These are phyloP conservation scores for Endothia cerciana DNA, from an alignment of 2,329 filamentous ascomycete species.

Conservation along the genomic window DNA sequence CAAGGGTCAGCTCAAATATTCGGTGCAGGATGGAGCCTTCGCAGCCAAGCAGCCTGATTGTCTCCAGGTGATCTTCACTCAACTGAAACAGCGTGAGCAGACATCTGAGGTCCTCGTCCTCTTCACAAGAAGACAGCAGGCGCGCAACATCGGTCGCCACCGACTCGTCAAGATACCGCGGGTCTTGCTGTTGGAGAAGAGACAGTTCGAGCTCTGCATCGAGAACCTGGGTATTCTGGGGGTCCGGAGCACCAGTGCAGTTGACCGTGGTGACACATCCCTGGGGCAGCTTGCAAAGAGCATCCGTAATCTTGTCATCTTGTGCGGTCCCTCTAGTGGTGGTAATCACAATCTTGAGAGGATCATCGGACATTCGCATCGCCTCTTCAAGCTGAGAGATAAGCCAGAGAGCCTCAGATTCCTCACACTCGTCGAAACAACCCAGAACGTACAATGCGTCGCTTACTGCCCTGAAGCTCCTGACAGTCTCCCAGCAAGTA, in stretches of 20 bases:
- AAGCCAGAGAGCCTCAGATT: neutral
- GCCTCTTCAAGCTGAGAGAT: neutral
- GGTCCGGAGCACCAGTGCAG: neutral
- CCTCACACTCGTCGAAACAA: slow-evolving; percentile 3
- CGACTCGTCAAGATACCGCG: neutral
- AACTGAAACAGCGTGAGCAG: neutral
- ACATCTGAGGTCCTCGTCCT: neutral
- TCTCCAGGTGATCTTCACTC: neutral
- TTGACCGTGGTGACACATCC: neutral
- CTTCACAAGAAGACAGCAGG: neutral
- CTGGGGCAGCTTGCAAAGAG: neutral
- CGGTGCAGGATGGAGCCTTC: no score
- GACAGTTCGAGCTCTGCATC: neutral
- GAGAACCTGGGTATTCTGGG: no score
- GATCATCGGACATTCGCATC: neutral
- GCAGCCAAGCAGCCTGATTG: no score
- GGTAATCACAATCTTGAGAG: neutral
- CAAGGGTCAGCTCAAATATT: slow-evolving; percentile 1
- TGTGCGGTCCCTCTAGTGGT: neutral
- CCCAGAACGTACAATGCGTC: neutral
- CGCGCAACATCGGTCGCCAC: neutral
- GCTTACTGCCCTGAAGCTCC: neutral
- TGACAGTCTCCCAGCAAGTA: neutral
- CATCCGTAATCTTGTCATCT: neutral
- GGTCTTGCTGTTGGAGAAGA: neutral